Conservation (phyloP, 2,329 filamentous ascomycete species). For the Curvularia sp. region DNA sequence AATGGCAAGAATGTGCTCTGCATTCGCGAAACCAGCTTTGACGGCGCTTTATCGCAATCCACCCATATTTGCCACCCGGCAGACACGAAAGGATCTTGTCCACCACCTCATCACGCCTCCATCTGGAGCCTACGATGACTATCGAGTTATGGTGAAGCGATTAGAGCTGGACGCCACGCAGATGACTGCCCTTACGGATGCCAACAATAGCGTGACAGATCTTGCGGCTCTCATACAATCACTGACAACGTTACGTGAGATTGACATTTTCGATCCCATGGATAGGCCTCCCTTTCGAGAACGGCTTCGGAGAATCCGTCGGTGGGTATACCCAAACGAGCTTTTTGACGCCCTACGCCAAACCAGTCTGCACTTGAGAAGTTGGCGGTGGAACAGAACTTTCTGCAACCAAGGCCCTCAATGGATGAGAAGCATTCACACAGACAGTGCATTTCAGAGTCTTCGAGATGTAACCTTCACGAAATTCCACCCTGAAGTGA, state of each 20-base stretch:
- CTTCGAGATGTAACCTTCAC: constrained; percentile 46
- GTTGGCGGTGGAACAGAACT: constrained; percentile 64
- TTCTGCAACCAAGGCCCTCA: constrained; percentile 49
- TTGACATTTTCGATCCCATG: constrained; percentile 74
- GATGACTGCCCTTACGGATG: constrained; percentile 62
- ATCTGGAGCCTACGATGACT: constrained; percentile 58
- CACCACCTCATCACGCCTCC: constrained; percentile 62
- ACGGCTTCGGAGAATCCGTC: constrained; percentile 57
- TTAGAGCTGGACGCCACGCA: constrained; percentile 72
- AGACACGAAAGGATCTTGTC: constrained; percentile 55
- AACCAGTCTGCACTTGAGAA: constrained; percentile 54
- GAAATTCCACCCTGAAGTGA: constrained; percentile 41
- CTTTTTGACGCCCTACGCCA: constrained; percentile 70
- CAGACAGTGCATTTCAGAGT: constrained; percentile 50
- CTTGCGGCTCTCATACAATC: constrained; percentile 65
- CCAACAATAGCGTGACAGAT: constrained; percentile 62
- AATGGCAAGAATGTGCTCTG: constrained; percentile 65
- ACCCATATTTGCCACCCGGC: constrained; percentile 63
- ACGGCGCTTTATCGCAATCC: constrained; percentile 75
- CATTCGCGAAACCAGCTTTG: constrained; percentile 75
- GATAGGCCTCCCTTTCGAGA: constrained; percentile 72
- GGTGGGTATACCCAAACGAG: constrained; percentile 73
- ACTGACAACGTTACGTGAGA: constrained; percentile 69
- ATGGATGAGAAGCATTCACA: constrained; percentile 55
- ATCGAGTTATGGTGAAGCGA: constrained; percentile 72